phyloP scores from a whole-genome alignment of 768 basidiomycete genomes.

The Collybia sp. region DNA sequence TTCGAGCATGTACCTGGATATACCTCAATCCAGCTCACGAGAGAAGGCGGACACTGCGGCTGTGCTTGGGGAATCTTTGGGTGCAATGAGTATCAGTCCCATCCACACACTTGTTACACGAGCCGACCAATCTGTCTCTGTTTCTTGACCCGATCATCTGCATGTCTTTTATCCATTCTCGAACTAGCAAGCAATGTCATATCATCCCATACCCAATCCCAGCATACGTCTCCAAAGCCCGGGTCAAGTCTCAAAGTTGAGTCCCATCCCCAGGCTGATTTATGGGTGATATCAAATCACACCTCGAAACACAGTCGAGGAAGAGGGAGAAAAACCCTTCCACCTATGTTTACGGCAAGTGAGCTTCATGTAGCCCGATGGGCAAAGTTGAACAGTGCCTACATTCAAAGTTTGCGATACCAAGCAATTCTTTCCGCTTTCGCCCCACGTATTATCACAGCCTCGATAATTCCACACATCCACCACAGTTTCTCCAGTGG shows the following conservation, averaged over 20 bases:
- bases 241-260: not conserved
- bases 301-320: slow-evolving; percentile 50
- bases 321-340: slow-evolving; percentile 62
- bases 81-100: slow-evolving; percentile 85
- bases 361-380: not conserved
- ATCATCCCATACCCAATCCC: not conserved
- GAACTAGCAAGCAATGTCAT: not conserved
- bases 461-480: slow-evolving; percentile 65
- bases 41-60: slow-evolving; percentile 32
- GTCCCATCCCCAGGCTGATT: slow-evolving; percentile 26
- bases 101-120: too few relatives aligned
- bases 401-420: slow-evolving; percentile 70
- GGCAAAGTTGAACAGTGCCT: slow-evolving; percentile 13
- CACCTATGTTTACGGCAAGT: slow-evolving; percentile 34
- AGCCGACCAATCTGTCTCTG: too few relatives aligned
- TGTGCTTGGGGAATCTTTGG: slow-evolving; percentile 63
- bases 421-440: slow-evolving; percentile 68
- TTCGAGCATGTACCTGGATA: slow-evolving; percentile 10
- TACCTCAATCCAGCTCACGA: slow-evolving; percentile 15
- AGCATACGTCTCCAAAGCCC: not conserved
- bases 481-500: slow-evolving; percentile 75
- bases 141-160: too few relatives aligned
- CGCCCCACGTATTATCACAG: slow-evolving; percentile 69
- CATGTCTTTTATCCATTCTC: too few relatives aligned
- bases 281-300: slow-evolving; percentile 58